A percentile compares a stretch with the other conserved stretches of the same genome.
phyloP scores from a whole-genome alignment of 495 filamentous ascomycete species.

The Bombardia bombarda region DNA sequence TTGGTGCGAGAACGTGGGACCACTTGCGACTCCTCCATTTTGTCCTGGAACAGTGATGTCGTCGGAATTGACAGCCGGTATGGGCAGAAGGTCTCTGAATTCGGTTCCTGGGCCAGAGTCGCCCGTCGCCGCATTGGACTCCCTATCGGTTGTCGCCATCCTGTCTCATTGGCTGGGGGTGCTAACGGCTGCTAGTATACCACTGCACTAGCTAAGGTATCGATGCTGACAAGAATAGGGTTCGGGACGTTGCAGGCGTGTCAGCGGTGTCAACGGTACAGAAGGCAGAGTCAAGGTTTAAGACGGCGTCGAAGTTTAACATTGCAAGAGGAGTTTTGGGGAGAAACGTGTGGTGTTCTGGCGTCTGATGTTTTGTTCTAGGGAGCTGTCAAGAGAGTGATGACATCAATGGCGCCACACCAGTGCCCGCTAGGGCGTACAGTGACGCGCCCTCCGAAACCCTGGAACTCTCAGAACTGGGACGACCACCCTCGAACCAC shows the following conservation, averaged over 20 bases:
- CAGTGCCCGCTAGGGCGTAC: too few relatives aligned
- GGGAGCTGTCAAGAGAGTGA: slow-evolving; percentile 7
- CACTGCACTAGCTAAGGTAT: background rate
- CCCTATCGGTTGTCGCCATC: slow-evolving; percentile 4
- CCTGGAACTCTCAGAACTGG: too few relatives aligned
- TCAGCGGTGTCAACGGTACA: background rate
- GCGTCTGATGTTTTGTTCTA: background rate
- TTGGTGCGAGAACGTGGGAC: slow-evolving; percentile 29
- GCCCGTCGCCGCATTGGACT: slow-evolving; percentile 8
- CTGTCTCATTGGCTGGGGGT: background rate
- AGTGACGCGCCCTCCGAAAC: too few relatives aligned
- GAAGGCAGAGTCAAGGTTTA: background rate
- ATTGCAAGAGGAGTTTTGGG: background rate
- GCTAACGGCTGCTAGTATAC: too few relatives aligned
- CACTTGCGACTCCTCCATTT: slow-evolving; percentile 13
- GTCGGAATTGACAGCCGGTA: slow-evolving; percentile 24
- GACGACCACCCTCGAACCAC: too few relatives aligned
- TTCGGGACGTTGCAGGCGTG: background rate
- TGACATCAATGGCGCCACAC: slow-evolving; percentile 18
- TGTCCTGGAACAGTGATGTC: slow-evolving; percentile 14
- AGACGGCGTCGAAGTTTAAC: background rate
- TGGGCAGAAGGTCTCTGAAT: slow-evolving; percentile 25
- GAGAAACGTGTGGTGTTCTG: background rate
- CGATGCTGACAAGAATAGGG: background rate
- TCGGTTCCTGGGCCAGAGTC: slow-evolving; percentile 17